A percentile compares a stretch with the other conserved stretches of the same genome.
Evolutionary conservation across 352 stramenopile genomes (phyloP).

Genomic region (Globisporangium carolinianum): DNA sequence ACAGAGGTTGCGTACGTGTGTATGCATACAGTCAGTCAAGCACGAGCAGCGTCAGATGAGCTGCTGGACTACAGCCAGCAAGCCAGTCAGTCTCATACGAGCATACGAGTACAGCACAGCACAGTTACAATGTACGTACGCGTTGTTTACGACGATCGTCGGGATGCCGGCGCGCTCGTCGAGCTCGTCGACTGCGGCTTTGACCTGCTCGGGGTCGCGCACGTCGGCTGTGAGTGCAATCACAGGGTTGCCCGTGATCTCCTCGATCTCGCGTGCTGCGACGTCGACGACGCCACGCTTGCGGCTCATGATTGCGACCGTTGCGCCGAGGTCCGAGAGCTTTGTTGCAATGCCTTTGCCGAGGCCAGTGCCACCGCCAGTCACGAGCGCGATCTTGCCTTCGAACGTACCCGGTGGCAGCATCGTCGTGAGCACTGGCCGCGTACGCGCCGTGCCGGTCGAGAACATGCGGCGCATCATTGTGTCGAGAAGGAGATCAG

Average conservation of each 20-base stretch:
- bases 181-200: conserved; percentile 74
- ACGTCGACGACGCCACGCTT: conserved; percentile 89
- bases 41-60: not conserved
- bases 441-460: conserved; percentile 14
- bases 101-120: not conserved
- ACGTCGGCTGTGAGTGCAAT: conserved; percentile 84
- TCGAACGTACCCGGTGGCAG: conserved; percentile 57
- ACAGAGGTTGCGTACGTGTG: not conserved
- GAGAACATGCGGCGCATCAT: not conserved
- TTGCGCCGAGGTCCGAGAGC: conserved; percentile 89
- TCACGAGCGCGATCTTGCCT: conserved; percentile 89
- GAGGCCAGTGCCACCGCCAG: conserved; percentile 92
- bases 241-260: conserved; percentile 46
- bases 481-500: too few relatives aligned
- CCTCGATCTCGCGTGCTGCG: conserved; percentile 66
- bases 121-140: conserved; percentile 17
- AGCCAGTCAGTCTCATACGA: too few relatives aligned
- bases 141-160: conserved; percentile 79
- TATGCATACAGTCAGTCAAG: too few relatives aligned
- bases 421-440: conserved; percentile 50
- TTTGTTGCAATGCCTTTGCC: conserved; percentile 93
- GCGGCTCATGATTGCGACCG: conserved; percentile 93
- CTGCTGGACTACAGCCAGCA: not conserved
- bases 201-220: conserved; percentile 83
- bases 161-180: conserved; percentile 53